Evolutionary conservation across 768 basidiomycete species (phyloP).

Genomic region (Thelephora aurantiotincta): DNA sequence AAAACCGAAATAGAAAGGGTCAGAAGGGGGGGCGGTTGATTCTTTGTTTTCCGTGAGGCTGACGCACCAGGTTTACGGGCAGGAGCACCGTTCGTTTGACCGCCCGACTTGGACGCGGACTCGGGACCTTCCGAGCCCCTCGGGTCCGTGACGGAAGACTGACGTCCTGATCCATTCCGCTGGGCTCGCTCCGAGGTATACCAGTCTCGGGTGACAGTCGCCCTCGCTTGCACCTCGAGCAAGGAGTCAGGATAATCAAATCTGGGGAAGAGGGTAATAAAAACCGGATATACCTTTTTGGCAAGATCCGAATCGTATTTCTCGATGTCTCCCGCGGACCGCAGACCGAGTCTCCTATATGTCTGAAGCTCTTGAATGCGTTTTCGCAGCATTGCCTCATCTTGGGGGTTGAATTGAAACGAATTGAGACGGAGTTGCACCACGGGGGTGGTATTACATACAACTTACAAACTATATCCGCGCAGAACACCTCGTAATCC

Average conservation of each 20-base stretch:
- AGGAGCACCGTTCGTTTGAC: slow-evolving; percentile 9
- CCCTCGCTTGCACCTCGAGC: slow-evolving; percentile 49
- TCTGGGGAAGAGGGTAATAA: background rate
- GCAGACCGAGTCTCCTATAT: slow-evolving; percentile 77
- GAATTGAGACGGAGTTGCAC: slow-evolving; percentile 1
- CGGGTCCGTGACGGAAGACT: slow-evolving; percentile 32
- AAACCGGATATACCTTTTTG: slow-evolving; percentile 38
- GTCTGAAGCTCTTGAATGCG: slow-evolving; percentile 85
- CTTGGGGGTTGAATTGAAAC: slow-evolving; percentile 23
- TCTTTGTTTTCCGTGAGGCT: background rate
- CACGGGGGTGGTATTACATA: background rate
- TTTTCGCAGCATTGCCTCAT: slow-evolving; percentile 78
- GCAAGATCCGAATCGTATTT: slow-evolving; percentile 68
- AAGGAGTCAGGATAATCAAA: slow-evolving; percentile 3
- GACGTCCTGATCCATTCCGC: slow-evolving; percentile 32
- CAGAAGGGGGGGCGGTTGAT: background rate
- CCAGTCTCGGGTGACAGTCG: slow-evolving; percentile 40
- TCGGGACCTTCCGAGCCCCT: slow-evolving; percentile 41
- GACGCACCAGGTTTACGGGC: slow-evolving; percentile 27
- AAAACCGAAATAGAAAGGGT: background rate
- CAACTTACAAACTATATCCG: slow-evolving; percentile 78
- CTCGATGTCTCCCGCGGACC: slow-evolving; percentile 77
- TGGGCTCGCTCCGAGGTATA: slow-evolving; percentile 34
- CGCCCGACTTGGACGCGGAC: slow-evolving; percentile 35
- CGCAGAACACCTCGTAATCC: slow-evolving; percentile 79